Conservation (phyloP, 768 basidiomycete species). For the Hericium rajendrae region DNA sequence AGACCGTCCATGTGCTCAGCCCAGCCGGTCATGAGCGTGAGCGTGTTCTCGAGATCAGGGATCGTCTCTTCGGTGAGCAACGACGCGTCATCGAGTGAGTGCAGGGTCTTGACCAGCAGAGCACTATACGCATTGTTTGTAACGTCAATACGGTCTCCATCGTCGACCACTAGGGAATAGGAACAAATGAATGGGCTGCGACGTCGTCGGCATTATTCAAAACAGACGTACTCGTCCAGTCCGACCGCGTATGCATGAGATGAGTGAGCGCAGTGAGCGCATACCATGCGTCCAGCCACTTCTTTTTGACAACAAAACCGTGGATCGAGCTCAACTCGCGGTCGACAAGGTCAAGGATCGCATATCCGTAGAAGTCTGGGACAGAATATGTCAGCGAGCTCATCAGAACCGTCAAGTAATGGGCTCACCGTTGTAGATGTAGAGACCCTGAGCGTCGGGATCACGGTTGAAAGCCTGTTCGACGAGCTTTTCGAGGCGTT, state of each 20-base stretch:
- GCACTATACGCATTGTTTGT: not conserved
- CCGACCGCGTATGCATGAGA: not conserved
- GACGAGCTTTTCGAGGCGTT: not conserved
- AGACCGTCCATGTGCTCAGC: not conserved
- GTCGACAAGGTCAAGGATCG: constrained; percentile 11
- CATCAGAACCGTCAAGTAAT: too few relatives aligned
- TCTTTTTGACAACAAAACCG: constrained; percentile 6
- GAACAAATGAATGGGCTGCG: not conserved
- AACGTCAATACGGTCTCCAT: not conserved
- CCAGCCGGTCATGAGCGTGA: not conserved
- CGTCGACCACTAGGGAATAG: not conserved
- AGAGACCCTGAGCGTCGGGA: constrained; percentile 11
- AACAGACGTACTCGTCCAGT: not conserved
- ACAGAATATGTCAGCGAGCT: too few relatives aligned
- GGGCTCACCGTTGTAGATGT: constrained; percentile 14
- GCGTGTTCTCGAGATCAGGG: not conserved
- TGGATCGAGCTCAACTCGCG: constrained; percentile 8
- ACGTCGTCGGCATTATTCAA: not conserved
- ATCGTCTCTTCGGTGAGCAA: not conserved
- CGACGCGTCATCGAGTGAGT: not conserved
- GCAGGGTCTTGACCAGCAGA: not conserved
- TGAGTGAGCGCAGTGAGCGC: constrained; percentile 3
- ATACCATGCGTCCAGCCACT: constrained; percentile 8
- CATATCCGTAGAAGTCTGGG: constrained; percentile 12
- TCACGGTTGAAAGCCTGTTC: constrained; percentile 8